Conservation (phyloP, 768 basidiomycete genomes). For the Coprinellus micaceus region DNA sequence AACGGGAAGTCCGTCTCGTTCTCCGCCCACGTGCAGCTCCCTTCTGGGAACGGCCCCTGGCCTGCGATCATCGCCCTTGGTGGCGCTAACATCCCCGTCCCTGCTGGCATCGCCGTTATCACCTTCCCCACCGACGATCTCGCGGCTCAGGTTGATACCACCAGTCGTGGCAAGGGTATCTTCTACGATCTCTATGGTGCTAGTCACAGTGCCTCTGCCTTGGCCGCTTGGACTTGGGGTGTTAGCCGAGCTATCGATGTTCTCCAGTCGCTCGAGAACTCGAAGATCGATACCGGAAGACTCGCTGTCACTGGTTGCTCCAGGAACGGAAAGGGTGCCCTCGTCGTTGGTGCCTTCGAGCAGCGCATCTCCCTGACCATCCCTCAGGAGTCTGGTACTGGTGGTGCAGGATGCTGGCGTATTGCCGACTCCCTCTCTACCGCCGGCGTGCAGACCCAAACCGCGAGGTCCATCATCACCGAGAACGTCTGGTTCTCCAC, state of each 20-base stretch:
- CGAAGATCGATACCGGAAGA: slow-evolving; percentile 44
- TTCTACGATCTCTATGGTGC: slow-evolving; percentile 55
- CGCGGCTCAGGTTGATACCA: slow-evolving; percentile 38
- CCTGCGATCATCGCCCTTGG: slow-evolving; percentile 51
- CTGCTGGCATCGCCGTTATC: slow-evolving; percentile 38
- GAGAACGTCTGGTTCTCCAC: slow-evolving; percentile 64
- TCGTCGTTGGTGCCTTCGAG: slow-evolving; percentile 58
- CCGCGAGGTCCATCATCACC: slow-evolving; percentile 44
- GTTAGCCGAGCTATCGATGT: slow-evolving; percentile 55
- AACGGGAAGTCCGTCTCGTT: slow-evolving; percentile 45
- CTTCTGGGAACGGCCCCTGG: slow-evolving; percentile 40
- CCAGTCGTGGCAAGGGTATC: slow-evolving; percentile 48
- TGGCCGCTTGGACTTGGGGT: slow-evolving; percentile 62
- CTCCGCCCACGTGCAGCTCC: slow-evolving; percentile 41
- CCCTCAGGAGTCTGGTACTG: slow-evolving; percentile 58
- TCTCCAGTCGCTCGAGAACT: slow-evolving; percentile 41
- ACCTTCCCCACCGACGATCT: slow-evolving; percentile 50
- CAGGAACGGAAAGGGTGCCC: slow-evolving; percentile 55
- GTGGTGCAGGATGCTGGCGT: slow-evolving; percentile 56
- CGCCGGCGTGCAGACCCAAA: slow-evolving; percentile 42
- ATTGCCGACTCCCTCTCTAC: slow-evolving; percentile 44
- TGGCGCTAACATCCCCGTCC: slow-evolving; percentile 36
- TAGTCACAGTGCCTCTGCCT: slow-evolving; percentile 41
- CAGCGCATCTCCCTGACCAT: slow-evolving; percentile 54
- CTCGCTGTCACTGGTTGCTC: slow-evolving; percentile 58